Percentiles rank a stretch among this genome's conserved stretches.
phyloP scores from a whole-genome alignment of 768 basidiomycete species.

The Tylopilus sp. region DNA sequence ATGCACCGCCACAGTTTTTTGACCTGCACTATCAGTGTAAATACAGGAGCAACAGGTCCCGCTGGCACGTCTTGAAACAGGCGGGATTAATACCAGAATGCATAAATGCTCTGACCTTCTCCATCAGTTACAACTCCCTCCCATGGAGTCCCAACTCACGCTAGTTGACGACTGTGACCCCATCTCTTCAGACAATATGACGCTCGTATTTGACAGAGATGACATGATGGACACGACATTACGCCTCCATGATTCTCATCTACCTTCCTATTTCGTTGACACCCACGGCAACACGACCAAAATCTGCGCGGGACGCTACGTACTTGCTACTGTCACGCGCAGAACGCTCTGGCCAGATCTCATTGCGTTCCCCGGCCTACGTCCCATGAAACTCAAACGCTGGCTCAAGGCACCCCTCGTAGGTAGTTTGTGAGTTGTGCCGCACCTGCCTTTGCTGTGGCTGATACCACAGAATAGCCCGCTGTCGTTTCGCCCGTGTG shows the following conservation, averaged over 20 bases:
- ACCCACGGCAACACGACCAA: conserved; percentile 6
- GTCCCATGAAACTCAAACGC: conserved; percentile 4
- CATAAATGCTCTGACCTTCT: no score
- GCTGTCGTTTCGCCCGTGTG: conserved; percentile 4
- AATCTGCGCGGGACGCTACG: background rate
- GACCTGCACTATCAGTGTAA: background rate
- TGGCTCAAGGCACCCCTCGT: conserved; percentile 14
- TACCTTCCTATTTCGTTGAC: conserved; percentile 10
- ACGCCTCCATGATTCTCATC: background rate
- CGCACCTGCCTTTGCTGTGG: background rate
- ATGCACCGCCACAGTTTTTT: background rate
- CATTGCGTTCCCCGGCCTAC: conserved; percentile 11
- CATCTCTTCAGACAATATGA: background rate
- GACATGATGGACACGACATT: conserved; percentile 12
- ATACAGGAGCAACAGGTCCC: no score
- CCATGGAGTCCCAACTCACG: conserved; percentile 20
- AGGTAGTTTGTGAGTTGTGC: conserved; percentile 11
- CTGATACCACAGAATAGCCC: conserved; percentile 5
- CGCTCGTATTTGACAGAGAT: conserved; percentile 13
- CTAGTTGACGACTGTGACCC: conserved; percentile 1
- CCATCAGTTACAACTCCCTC: background rate
- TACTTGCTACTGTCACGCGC: conserved; percentile 15
- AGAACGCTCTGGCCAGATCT: conserved; percentile 9
- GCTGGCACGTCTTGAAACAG: no score
- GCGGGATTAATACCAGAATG: no score